Base-by-base conservation (phyloP, 345 rosid genomes). In the Lumnitzera racemosa region DNA sequence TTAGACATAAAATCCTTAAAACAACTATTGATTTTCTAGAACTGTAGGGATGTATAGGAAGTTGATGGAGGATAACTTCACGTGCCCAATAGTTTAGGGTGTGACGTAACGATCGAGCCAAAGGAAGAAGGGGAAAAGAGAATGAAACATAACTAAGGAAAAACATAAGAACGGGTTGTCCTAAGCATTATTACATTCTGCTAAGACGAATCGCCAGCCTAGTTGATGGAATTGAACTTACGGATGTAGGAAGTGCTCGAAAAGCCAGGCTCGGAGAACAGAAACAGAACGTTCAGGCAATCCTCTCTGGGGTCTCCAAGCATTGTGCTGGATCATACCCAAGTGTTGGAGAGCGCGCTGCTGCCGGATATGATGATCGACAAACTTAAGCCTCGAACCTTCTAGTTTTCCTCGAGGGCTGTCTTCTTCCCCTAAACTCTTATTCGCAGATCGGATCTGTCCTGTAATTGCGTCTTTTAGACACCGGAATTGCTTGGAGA, bases 301-400 rank as follows among this genome's bases (percentile, higher is more conserved):
- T 68, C 98, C 98, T 74, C 98, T 72, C 65, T 89, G 98, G 71
- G 98, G 98, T 84, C 98, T 87, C 98, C 98, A 92, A 67, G 98
- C 98, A 75, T 89, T 89, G 70, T 89, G 96, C 80, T 92, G 98
- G 77, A 87, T 84, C 96, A 89, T 87, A 57, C 97, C 98, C 73
- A 89, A 73, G 46, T 89, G 98, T 64, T 89, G 98, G 72, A 92
- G 95, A 31, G 98, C 94, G 41, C 97, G 79, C 66, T 92, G 98
- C 69, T 92, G 98, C 56, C 96, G 83, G 66, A 89, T 80, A 15
- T 92, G 98, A 70, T 85, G 87, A 61, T 92, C 98, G 12, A 92
- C 97, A 59, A 85, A 92, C 67, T 89, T 92, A 24, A 92, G 89
- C 68, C 97, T 83, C 0, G 98, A 92, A 11, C 98, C 98, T 49